A percentile compares a stretch with the other conserved stretches of the same genome.
Conservation (phyloP, 2,329 filamentous ascomycete species). For the Proliferodiscus dingleyae region DNA sequence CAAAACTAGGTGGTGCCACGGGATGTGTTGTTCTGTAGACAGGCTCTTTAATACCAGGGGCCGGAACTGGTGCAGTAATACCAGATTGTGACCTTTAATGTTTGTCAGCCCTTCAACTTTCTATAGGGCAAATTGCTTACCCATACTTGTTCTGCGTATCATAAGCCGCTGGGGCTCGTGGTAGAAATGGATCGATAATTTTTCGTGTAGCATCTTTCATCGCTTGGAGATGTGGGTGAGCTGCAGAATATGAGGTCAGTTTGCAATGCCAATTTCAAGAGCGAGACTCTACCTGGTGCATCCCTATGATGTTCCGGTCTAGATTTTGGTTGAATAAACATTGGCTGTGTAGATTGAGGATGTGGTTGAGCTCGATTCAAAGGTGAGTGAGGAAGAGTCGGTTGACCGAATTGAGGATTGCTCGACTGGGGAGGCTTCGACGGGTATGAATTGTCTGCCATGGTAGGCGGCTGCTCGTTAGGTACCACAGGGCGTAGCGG, state of each 20-base stretch:
- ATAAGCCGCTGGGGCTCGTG: constrained; percentile 24
- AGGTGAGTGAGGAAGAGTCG: constrained; percentile 29
- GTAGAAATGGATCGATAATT: constrained; percentile 24
- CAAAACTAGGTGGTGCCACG: constrained; percentile 23
- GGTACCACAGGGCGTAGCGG: constrained; percentile 18
- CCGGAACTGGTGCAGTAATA: constrained; percentile 18
- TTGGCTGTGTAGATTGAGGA: constrained; percentile 19
- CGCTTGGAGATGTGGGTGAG: constrained; percentile 28
- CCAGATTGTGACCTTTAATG: constrained; percentile 5
- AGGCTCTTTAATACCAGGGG: constrained; percentile 16
- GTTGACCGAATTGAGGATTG: constrained; percentile 29
- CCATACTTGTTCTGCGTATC: constrained; percentile 11
- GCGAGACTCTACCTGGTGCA: constrained; percentile 16
- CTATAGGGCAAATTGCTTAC: background rate
- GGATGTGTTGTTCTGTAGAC: constrained; percentile 27
- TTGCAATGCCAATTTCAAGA: background rate
- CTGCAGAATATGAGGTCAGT: constrained; percentile 8
- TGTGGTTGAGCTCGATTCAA: constrained; percentile 19
- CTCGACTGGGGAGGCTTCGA: constrained; percentile 10
- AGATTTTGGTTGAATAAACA: constrained; percentile 31
- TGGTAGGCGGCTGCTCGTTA: constrained; percentile 21
- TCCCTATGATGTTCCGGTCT: constrained; percentile 30
- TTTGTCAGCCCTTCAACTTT: background rate
- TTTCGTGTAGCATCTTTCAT: constrained; percentile 25
- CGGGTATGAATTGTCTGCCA: constrained; percentile 7